Base-by-base conservation (phyloP, 2,329 filamentous ascomycete genomes). In the Pezicula neosporulosa region DNA sequence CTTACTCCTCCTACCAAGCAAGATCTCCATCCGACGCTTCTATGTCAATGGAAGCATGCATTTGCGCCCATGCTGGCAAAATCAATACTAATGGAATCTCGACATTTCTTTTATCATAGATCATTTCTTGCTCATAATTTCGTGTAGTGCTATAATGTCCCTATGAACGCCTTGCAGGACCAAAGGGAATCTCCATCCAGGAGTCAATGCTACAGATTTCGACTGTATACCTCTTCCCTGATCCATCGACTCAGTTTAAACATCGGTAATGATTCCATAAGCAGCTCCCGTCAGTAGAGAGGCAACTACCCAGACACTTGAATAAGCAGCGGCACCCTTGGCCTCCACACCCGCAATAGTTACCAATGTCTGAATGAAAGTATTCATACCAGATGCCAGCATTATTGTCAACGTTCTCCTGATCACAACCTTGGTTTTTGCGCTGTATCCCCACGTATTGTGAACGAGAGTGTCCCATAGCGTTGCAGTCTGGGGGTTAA, bases 261-360 rank as follows among this genome's bases (percentile, higher is more conserved):
- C 68, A 66, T 80, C 66, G 59, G 76, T 69, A 39, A 83, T 76
- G 49, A 75, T 68, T 27, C 75, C 77, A 36, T 86, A 65, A 1
- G 70, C 75, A n/a, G 75, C 33, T 13, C 86, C 87, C 3, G 82
- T 80, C 49, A 85, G 64, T 12, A 78, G 66, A 3, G 82, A 79
- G 6, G 86, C 87, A 19, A 77, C 61, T n/a, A 81, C 81, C 90
- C 90, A 97, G 35, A 93, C 75, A 19, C 74, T 74, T 2, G 88
- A 84, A 76, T 91, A 97, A 0, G 79, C 81, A 3, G 76, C 71
- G 1, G 91, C 89, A 10, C 92, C 93, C 1, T 74, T 60, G 4
- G 81, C 56, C 61, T 92, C 87, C 10, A 90, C 82, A 4, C 89
- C 87, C 42, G 82, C 75, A 18, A 97, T 72, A 0, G 83, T 87